Evolutionary conservation across 2,329 filamentous ascomycete species (phyloP).

Genomic region (Aspergillus sp.): DNA sequence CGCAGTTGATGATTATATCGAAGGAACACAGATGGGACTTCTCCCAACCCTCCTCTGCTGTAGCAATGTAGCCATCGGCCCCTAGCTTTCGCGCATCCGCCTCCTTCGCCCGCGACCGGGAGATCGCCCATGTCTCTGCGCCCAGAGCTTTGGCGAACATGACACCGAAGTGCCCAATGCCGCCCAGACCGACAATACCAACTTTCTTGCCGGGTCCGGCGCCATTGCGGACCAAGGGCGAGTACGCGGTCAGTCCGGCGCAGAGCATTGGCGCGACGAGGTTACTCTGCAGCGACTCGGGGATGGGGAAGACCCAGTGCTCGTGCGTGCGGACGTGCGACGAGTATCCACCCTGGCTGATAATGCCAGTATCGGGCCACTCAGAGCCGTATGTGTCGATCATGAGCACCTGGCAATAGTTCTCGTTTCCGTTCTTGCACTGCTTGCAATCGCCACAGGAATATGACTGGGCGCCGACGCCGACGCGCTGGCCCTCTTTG

Average conservation of each 20-base stretch:
- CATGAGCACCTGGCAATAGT: slow-evolving; percentile 60
- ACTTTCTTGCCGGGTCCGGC: slow-evolving; percentile 62
- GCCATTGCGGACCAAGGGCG: slow-evolving; percentile 72
- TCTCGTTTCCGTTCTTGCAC: slow-evolving; percentile 67
- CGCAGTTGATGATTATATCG: slow-evolving; percentile 71
- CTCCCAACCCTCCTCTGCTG: slow-evolving; percentile 59
- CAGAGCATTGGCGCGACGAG: slow-evolving; percentile 79
- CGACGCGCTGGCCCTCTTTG: slow-evolving; percentile 64
- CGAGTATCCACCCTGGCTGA: slow-evolving; percentile 66
- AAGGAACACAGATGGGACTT: slow-evolving; percentile 55
- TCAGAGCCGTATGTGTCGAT: slow-evolving; percentile 57
- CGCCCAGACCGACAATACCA: slow-evolving; percentile 52
- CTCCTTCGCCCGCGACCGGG: slow-evolving; percentile 60
- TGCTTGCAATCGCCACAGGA: slow-evolving; percentile 65
- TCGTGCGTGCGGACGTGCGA: slow-evolving; percentile 72
- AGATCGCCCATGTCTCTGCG: slow-evolving; percentile 62
- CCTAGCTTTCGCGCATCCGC: slow-evolving; percentile 60
- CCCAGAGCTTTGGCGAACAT: slow-evolving; percentile 68
- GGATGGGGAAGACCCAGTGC: slow-evolving; percentile 70
- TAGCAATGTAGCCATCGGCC: slow-evolving; percentile 61
- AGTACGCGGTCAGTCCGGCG: slow-evolving; percentile 77
- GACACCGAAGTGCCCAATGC: slow-evolving; percentile 70
- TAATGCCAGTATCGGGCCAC: slow-evolving; percentile 59
- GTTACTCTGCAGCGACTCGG: slow-evolving; percentile 61
- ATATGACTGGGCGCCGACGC: slow-evolving; percentile 67